Evolutionary conservation across 345 rosid genomes (phyloP).

Genomic region (Erysimum cheiranthoides): DNA sequence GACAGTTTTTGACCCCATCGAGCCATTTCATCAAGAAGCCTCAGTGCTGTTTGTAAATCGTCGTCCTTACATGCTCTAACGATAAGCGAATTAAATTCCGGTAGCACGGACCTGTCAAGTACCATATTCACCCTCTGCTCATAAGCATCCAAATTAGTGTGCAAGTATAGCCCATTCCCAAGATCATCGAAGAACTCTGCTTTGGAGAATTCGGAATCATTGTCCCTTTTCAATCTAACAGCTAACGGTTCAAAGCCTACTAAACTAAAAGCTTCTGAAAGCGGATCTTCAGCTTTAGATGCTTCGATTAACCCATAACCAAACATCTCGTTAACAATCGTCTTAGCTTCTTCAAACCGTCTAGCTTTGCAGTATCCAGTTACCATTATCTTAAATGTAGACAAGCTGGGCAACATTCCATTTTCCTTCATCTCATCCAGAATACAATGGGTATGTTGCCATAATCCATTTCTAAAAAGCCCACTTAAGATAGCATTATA

Average conservation of each 20-base stretch:
- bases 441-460: slow-evolving; percentile 55
- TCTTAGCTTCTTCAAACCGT: slow-evolving; percentile 67
- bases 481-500: slow-evolving; percentile 60
- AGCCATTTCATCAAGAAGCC: slow-evolving; percentile 63
- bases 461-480: slow-evolving; percentile 60
- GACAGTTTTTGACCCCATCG: slow-evolving; percentile 76
- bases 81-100: slow-evolving; percentile 62
- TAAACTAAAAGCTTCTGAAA: slow-evolving; percentile 60
- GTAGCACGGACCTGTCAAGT: slow-evolving; percentile 57
- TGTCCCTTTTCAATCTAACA: slow-evolving; percentile 76
- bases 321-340: slow-evolving; percentile 58
- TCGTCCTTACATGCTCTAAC: slow-evolving; percentile 50
- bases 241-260: slow-evolving; percentile 67
- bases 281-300: slow-evolving; percentile 60
- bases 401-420: slow-evolving; percentile 47
- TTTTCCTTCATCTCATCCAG: slow-evolving; percentile 67
- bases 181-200: slow-evolving; percentile 78
- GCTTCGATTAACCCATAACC: slow-evolving; percentile 54
- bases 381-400: slow-evolving; percentile 60
- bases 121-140: slow-evolving; percentile 53
- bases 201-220: slow-evolving; percentile 54
- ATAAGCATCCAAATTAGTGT: slow-evolving; percentile 63
- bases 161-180: slow-evolving; percentile 87
- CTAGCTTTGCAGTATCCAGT: slow-evolving; percentile 81
- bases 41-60: slow-evolving; percentile 50